Base-by-base conservation (phyloP, 257 asterid genomes). In the Ilex asprella region DNA sequence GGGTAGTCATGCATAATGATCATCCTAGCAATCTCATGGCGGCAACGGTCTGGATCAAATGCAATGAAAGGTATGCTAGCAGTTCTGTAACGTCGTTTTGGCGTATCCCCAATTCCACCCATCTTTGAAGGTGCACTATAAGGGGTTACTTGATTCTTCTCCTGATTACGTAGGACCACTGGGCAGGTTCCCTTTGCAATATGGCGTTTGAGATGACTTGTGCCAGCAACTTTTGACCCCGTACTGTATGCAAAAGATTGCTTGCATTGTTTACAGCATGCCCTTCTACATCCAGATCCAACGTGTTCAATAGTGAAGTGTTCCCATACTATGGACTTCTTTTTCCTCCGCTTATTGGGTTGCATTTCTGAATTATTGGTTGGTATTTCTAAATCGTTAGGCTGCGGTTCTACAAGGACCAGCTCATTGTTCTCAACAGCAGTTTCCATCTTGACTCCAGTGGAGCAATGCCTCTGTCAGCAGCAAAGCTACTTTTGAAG, bases 161-260 rank as follows among this genome's bases (percentile, higher is more conserved):
- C 30, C 11, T 53, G 57, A 14, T 53, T 53, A 10, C 57, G 57
- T 7, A 53, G 30, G 57, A 53, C 57, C 3, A 53, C 57, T 3
- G 57, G 57, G 57, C 57, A 53, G 57, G 57, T 16, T n/a, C 57
- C 57, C 57, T 53, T 53, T n/a, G 57, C 57, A 53, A 53, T 53
- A 27, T 53, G 57, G 57, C 57, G 57, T 21, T 53, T 53, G 57
- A 53, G 57, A 30, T 53, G 57, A 21, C 57, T 53, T 2, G 57
- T 53, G 27, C 57, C 57, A 7, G 57, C 27, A 1, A 53, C 57
- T 53, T 53, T 53, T 6, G 27, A 7, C 5, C 57, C 57, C 5
- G 57, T 53, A 21, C 57, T 53, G 15, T 53, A 53, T n/a, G 57
- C 57, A 10, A 53, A 53, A 2, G 57, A 53, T 53, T 53, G 57